Conservation (phyloP, 2,329 filamentous ascomycete genomes). For the Claviceps quebecensis region DNA sequence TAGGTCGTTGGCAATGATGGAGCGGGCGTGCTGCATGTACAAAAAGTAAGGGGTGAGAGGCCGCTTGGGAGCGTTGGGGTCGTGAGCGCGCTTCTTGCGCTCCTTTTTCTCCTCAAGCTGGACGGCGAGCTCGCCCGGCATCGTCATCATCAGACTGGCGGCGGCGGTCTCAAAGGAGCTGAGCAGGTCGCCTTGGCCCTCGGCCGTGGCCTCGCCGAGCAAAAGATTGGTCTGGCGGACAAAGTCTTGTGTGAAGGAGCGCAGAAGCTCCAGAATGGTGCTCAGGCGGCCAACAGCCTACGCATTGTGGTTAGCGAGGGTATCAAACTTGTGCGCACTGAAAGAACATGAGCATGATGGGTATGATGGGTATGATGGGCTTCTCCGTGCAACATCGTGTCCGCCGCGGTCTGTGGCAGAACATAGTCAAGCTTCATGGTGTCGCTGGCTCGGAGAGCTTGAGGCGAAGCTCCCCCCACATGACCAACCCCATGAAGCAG, state of each 20-base stretch:
- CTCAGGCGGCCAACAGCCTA: slow-evolving; percentile 48
- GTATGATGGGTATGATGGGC: no score
- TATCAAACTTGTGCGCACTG: no score
- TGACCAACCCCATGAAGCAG: no score
- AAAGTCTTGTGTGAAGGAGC: slow-evolving; percentile 69
- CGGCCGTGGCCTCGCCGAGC: slow-evolving; percentile 48
- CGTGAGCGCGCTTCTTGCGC: slow-evolving; percentile 73
- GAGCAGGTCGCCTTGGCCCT: slow-evolving; percentile 31
- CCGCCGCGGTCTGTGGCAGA: no score
- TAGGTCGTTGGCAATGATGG: slow-evolving; percentile 67
- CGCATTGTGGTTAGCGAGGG: slow-evolving; percentile 22
- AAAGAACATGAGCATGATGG: no score
- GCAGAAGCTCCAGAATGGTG: slow-evolving; percentile 65
- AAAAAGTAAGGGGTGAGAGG: slow-evolving; percentile 91
- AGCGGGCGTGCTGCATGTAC: slow-evolving; percentile 78
- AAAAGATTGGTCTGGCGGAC: slow-evolving; percentile 79
- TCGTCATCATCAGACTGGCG: slow-evolving; percentile 30
- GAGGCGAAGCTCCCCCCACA: background rate
- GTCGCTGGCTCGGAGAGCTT: background rate
- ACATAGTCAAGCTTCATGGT: no score
- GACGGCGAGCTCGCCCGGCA: slow-evolving; percentile 23
- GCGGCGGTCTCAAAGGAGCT: slow-evolving; percentile 39
- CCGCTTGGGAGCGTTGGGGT: slow-evolving; percentile 89
- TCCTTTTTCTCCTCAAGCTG: slow-evolving; percentile 63
- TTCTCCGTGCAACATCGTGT: no score